Evolutionary conservation across 1,139 yeast species (phyloP), one percentile per base, ranked within the genome.

Genomic region (Pneumocystis oryctolagi): DNA sequence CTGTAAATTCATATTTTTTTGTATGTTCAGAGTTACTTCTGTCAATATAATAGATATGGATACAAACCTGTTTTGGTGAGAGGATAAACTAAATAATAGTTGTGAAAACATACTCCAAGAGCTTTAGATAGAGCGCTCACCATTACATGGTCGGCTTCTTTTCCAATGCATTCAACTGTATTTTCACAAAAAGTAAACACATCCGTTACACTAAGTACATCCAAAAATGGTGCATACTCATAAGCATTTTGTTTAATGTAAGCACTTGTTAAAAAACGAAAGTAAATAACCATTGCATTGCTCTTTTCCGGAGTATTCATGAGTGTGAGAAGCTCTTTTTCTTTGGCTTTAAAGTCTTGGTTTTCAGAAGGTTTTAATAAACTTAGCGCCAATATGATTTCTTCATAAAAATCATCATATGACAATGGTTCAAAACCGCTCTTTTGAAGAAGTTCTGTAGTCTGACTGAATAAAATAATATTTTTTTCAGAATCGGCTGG

Each of bases 231-330:
- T 58, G 60, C 59, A 55, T 68, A 68, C 20, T 63, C 65, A 39
- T 66, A 67, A 14, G 64, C 61, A 57, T 68, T 68, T 25, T 64
- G 59, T 62, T 68, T 68, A 59, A 68, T 64, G 60, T 65, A 68
- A 37, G 70, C 70, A 39, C 68, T 66, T 32, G 70, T 65, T 14
- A 68, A 62, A 35, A 68, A 62, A n/a, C 70, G 65, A n/a, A 68
- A 59, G 40, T 64, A 66, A 8, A 68, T 70, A 18, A 68, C 65
- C 25, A 66, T 59, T 8, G 70, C 68, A 14, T 68, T 67, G 57
- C 68, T 66, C 16, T 60, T 56, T 35, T 68, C 70, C 18, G 62
- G 37, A 34, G 63, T 64, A 53, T 66, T 64, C 55, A 67, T 63
- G 55, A 63, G 64, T 16, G 30, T 39, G 14, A 58, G 59, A 5